Conservation (phyloP, 192 early-diverging fungal species). For the Umbelopsis vinacea region DNA sequence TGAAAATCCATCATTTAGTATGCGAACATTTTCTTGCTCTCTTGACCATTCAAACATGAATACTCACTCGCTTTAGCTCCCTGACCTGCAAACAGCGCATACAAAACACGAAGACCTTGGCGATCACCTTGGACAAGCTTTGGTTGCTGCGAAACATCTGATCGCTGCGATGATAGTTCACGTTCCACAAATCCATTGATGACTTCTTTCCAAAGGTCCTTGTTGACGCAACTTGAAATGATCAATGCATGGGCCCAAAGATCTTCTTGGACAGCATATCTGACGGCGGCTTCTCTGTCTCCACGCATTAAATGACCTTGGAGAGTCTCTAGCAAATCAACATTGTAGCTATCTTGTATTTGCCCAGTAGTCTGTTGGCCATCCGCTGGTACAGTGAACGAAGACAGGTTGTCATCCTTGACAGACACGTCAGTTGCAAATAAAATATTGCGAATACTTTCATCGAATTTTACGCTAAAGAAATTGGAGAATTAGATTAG, state of each 20-base stretch:
- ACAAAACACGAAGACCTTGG: conserved; percentile 62
- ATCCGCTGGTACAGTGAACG: conserved; percentile 45
- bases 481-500: not conserved
- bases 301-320: conserved; percentile 63
- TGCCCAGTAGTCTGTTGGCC: not conserved
- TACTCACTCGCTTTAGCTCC: conserved; percentile 51
- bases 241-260: conserved; percentile 93
- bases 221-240: conserved; percentile 85
- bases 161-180: conserved; percentile 47
- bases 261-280: conserved; percentile 45
- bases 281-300: conserved; percentile 61
- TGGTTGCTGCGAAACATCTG: conserved; percentile 3
- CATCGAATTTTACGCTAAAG: conserved; percentile 48
- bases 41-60: not conserved
- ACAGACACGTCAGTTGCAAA: conserved; percentile 22
- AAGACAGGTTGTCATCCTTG: conserved; percentile 25
- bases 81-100: conserved; percentile 70
- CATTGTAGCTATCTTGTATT: conserved; percentile 22
- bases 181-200: conserved; percentile 70
- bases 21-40: not conserved
- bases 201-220: conserved; percentile 81
- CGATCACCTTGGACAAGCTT: conserved; percentile 37
- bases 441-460: conserved; percentile 49
- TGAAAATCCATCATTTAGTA: conserved; percentile 5
- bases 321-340: conserved; percentile 57